Evolutionary conservation across 345 rosid genomes (phyloP).

Genomic region (Noccaea caerulescens): DNA sequence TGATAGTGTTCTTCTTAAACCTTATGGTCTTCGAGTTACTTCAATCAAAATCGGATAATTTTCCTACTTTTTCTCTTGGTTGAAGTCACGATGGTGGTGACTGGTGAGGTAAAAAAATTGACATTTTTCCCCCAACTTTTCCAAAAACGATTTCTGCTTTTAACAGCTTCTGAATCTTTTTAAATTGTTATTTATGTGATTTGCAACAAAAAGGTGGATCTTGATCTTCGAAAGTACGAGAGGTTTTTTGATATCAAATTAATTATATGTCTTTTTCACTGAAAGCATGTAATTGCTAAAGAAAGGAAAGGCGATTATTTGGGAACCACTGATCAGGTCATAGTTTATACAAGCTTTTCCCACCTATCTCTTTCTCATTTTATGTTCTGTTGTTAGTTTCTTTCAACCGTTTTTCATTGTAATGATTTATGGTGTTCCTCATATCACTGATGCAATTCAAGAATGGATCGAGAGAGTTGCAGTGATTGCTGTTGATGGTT

Average conservation of each 20-base stretch:
- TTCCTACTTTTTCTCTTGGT: not conserved
- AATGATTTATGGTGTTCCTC: slow-evolving; percentile 79
- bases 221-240: slow-evolving; percentile 89
- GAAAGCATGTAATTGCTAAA: slow-evolving; percentile 80
- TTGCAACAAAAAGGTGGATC: slow-evolving; percentile 63
- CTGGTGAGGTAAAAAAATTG: slow-evolving; percentile 75
- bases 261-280: slow-evolving; percentile 40
- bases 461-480: slow-evolving; percentile 94
- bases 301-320: slow-evolving; percentile 96
- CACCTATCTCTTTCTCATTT: slow-evolving; percentile 7
- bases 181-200: slow-evolving; percentile 16
- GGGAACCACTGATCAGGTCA: slow-evolving; percentile 95
- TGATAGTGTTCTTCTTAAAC: slow-evolving; percentile 67
- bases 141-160: not conserved
- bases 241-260: slow-evolving; percentile 69
- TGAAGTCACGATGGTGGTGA: slow-evolving; percentile 75
- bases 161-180: slow-evolving; percentile 1
- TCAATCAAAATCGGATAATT: slow-evolving; percentile 72
- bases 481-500: slow-evolving; percentile 79
- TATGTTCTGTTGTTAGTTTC: slow-evolving; percentile 10
- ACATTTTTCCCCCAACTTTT: not conserved
- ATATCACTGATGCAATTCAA: slow-evolving; percentile 90
- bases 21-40: slow-evolving; percentile 84
- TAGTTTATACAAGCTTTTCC: too few relatives aligned
- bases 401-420: slow-evolving; percentile 12